phyloP scores from a whole-genome alignment of 176 grass and related monocot genomes.

The Zea luxurians region DNA sequence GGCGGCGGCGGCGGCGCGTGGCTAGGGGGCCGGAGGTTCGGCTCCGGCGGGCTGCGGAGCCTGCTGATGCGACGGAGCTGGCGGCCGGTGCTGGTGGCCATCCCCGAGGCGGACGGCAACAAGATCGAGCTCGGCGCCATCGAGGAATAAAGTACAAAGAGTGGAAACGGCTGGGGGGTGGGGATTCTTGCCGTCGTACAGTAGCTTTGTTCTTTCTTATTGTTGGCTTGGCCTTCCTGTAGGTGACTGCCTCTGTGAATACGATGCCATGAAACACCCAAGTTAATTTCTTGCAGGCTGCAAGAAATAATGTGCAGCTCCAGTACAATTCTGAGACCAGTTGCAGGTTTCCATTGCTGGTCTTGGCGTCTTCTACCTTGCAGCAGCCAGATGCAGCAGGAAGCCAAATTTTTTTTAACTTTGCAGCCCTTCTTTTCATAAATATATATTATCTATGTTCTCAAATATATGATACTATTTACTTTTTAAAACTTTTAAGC shows the following conservation, averaged over 20 bases:
- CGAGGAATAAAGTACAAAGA: slow-evolving; percentile 4
- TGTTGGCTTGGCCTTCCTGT: background rate
- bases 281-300: background rate
- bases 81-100: slow-evolving; percentile 53
- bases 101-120: slow-evolving; percentile 42
- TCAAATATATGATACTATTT: too few species aligned
- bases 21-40: slow-evolving; percentile 25
- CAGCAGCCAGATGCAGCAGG: too few species aligned
- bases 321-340: background rate
- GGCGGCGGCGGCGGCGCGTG: background rate
- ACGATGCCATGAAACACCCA: slow-evolving; percentile 20
- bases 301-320: background rate
- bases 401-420: too few species aligned
- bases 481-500: too few species aligned
- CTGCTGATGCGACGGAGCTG: slow-evolving; percentile 58
- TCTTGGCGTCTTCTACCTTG: too few species aligned
- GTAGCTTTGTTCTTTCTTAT: background rate
- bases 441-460: too few species aligned
- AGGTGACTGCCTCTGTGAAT: slow-evolving; percentile 34
- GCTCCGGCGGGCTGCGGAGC: slow-evolving; percentile 40
- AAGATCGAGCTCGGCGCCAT: slow-evolving; percentile 40
- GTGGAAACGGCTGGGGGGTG: background rate
- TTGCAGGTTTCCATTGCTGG: background rate
- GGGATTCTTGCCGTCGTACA: background rate
- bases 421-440: too few species aligned